Evolutionary conservation across 2,329 filamentous ascomycete species (phyloP).

Genomic region (Ceratocystis cubensis): DNA sequence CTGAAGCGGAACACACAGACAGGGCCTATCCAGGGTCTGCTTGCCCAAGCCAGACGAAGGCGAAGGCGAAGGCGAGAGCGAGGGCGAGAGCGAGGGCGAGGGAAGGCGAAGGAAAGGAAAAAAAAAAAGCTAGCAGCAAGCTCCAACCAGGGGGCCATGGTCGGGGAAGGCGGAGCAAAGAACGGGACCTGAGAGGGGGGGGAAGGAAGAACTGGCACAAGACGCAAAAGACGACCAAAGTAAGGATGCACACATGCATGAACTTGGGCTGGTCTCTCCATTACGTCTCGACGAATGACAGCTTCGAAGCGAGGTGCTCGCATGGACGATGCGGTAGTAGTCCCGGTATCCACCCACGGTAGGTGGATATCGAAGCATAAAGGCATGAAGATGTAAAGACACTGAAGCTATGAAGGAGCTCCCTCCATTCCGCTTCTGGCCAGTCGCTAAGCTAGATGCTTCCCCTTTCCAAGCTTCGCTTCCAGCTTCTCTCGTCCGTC

Average conservation of each 20-base stretch:
- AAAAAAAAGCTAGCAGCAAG: neutral
- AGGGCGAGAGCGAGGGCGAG: neutral
- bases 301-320: neutral
- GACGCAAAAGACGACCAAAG: neutral
- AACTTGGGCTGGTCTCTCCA: neutral
- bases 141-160: neutral
- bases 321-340: too few relatives aligned
- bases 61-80: too few relatives aligned
- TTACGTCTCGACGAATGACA: conserved; percentile 4
- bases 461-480: neutral
- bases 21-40: neutral
- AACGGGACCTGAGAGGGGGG: conserved; percentile 2
- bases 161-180: conserved; percentile 1
- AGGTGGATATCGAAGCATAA: too few relatives aligned
- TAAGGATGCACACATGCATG: neutral
- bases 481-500: neutral
- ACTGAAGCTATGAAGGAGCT: too few relatives aligned
- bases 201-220: conserved; percentile 5
- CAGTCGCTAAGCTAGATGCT: neutral
- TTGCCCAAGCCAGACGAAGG: too few relatives aligned
- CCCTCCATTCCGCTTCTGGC: too few relatives aligned
- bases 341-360: too few relatives aligned
- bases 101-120: neutral
- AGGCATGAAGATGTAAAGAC: too few relatives aligned
- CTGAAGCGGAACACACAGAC: neutral